Base-by-base conservation (phyloP, 306 rosid species). In the Glycyrrhiza uralensis region DNA sequence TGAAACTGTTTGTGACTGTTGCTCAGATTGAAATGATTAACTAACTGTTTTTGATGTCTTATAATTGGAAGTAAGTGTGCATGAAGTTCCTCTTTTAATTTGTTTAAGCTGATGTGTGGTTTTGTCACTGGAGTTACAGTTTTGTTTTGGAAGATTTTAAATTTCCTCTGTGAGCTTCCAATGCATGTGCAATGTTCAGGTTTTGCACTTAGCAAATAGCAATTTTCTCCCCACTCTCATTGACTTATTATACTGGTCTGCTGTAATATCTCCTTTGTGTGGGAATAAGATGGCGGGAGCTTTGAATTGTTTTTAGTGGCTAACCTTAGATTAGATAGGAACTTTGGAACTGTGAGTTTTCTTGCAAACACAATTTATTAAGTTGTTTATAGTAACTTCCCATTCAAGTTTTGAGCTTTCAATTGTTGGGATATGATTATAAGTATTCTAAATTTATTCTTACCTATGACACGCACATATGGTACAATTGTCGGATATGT, bases 241-340 rank as follows among this genome's bases (percentile, higher is more conserved):
- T 20, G 14, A 10, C 23, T 22, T 11, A 7, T 50, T 36, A 9
- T 59, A 26, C 6, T 66, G 55, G 38, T 66, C 32, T 19, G 35
- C 39, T 66, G 47, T 50, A 13, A 7, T 56, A 38, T 26, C 23
- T 24, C 54, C 44, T 66, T 39, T 47, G 13, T 23, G 49, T 46
- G 49, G 26, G 44, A 72, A 32, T 32, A 66, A 33, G 78, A 60
- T 59, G 72, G 76, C 51, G 45, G 74, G 68, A 62, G 58, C 4
- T 66, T 4, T 15, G 45, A 66, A 51, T 33, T 77, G 66, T 32
- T 39, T 22, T 41, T 9, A 61, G 26, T 42, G 5, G 23, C 3
- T 12, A 8, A 10, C 4, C 52, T 65, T 54, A 9, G 36, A 14
- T 62, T 30, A 10, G 64, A 4, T 65, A 32, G 66, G 55, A 68